These are phyloP conservation scores for Solanum phureja DNA, from an alignment of 257 asterid species.

Conservation along the genomic window DNA sequence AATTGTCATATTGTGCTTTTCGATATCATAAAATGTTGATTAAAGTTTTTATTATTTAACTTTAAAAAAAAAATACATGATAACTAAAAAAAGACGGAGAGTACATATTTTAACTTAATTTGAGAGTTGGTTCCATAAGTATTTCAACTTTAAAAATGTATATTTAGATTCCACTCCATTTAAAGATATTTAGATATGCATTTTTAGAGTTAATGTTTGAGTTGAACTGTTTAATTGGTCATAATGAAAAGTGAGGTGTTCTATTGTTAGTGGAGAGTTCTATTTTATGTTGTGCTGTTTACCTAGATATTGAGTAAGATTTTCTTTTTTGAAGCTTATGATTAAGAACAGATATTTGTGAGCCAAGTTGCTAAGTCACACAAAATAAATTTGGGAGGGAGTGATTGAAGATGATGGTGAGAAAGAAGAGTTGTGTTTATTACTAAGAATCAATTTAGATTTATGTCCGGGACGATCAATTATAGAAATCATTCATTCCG, in stretches of 20 bases:
- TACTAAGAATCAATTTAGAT: not conserved
- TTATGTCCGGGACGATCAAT: fast-evolving
- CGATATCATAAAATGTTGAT: no score
- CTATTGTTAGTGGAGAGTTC: not conserved
- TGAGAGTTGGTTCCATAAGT: no score
- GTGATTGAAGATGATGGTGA: not conserved
- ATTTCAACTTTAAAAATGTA: not conserved
- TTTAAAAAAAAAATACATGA: no score
- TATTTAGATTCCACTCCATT: not conserved
- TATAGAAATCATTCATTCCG: no score
- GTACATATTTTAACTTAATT: no score
- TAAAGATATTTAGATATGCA: not conserved
- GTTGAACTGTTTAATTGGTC: not conserved
- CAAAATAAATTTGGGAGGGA: fast-evolving
- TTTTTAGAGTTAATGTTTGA: not conserved
- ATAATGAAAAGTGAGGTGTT: no score
- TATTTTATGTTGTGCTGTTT: not conserved
- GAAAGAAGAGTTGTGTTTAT: not conserved
- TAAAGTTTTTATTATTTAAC: no score
- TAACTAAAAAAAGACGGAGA: fast-evolving
- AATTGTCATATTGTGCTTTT: fast-evolving
- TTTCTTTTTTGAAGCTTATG: not conserved
- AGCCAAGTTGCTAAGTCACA: not conserved
- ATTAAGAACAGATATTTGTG: not conserved
- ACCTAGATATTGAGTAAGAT: not conserved